These are phyloP conservation scores for Coemansia sp. DNA, from an alignment of 192 early-diverging fungal species.

Conservation along the genomic window DNA sequence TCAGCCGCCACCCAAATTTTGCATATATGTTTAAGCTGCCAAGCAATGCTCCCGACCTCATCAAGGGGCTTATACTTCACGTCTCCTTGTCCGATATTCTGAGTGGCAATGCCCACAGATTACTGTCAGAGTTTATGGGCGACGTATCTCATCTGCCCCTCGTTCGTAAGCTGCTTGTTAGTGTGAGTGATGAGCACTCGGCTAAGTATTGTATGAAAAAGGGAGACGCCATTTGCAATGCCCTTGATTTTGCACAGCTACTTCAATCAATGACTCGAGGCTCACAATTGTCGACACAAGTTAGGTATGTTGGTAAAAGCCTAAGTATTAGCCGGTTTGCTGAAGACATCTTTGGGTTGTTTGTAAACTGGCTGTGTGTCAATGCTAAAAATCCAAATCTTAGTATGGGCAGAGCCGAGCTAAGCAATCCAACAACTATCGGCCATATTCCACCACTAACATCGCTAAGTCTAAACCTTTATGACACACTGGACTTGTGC, in stretches of 20 bases:
- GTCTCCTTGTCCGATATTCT: background rate
- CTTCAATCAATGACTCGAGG: background rate
- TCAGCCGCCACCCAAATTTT: background rate
- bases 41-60: background rate
- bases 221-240: background rate
- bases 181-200: background rate
- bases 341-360: background rate
- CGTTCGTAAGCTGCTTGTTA: background rate
- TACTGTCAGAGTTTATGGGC: background rate
- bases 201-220: background rate
- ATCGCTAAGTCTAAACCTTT: background rate
- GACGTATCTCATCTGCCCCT: background rate
- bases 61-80: background rate
- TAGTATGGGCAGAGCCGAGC: background rate
- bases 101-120: background rate
- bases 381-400: background rate
- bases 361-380: background rate
- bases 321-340: background rate
- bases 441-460: background rate
- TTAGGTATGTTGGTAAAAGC: background rate
- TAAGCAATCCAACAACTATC: background rate
- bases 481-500: background rate
- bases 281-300: background rate
- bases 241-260: background rate
- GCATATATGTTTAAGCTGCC: background rate